Evolutionary conservation across 2,329 filamentous ascomycete species (phyloP), one percentile per base, ranked within the genome.

Genomic region (Cladosporium phlei): DNA sequence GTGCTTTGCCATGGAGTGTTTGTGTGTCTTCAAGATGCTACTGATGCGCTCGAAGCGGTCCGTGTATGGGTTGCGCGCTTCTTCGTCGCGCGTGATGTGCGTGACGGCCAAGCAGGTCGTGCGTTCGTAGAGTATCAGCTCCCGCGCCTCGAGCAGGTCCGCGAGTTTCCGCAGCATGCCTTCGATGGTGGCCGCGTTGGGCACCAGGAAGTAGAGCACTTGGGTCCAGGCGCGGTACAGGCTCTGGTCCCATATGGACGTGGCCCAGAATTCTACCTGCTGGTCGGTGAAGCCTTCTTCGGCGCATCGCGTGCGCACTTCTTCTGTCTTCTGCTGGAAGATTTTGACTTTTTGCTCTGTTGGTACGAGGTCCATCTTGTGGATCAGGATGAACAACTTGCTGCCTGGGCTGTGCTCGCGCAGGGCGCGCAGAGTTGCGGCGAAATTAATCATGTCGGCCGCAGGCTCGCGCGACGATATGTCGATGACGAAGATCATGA

Each of bases 401-500:
- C 91, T 88, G 25, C 70, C 70, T 2, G 80, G 79, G 38, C 87
- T 94, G 75, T 83, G 95, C 69, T 97, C 90, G 46, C 84, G 79
- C 29, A 98, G 77, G 1, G 93, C 93, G 39, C 84, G 81, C 57
- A 97, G 88, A 65, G 97, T 93, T 55, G 87, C 85, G 43, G 85
- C 82, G 73, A 97, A 98, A 49, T 89, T 95, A 48, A 91, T 82
- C 43, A 97, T 80, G 66, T 98, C 93, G 59, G 88, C 85, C 52
- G 93, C 87, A 59, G 95, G 88, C 66, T 97, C 93, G 64, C 89
- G 85, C 14, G 88, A 95, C 67, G 97, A 93, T 56, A 97, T 94
- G 66, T 98, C 93, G 70, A 98, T 98, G 67, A 98, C 93, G 73
- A 98, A 98, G 68, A 98, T 97, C 49, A 98, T 80, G 42, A 97